Percentiles rank a stretch among this genome's conserved stretches.
phyloP scores from a whole-genome alignment of 331 rosid species.

The Quercus tomentella region DNA sequence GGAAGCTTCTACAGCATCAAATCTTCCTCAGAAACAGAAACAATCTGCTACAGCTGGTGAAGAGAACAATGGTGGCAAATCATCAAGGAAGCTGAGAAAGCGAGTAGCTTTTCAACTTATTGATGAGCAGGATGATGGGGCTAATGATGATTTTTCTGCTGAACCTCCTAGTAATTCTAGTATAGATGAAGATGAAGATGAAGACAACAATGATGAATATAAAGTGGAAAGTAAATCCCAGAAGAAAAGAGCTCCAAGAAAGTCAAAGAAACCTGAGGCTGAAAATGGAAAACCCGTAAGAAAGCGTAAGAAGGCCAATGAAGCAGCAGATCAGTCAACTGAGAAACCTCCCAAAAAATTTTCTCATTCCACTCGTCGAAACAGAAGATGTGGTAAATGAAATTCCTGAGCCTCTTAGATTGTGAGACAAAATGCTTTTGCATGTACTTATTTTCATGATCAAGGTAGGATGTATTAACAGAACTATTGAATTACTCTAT shows the following conservation, averaged over 20 bases:
- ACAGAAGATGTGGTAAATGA: slow-evolving; percentile 61
- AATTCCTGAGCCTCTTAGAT: slow-evolving; percentile 7
- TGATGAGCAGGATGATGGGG: slow-evolving; percentile 32
- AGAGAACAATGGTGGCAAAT: slow-evolving; percentile 33
- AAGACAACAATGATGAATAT: slow-evolving; percentile 29
- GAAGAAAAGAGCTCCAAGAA: slow-evolving; percentile 41
- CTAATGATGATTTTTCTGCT: slow-evolving; percentile 15
- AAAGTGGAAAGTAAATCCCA: slow-evolving; percentile 27
- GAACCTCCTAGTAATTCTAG: slow-evolving; percentile 34
- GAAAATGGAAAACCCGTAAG: slow-evolving; percentile 50
- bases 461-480: not conserved
- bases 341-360: slow-evolving; percentile 60
- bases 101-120: slow-evolving; percentile 28
- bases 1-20: slow-evolving; percentile 22
- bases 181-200: slow-evolving; percentile 32
- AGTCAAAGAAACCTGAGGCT: slow-evolving; percentile 41
- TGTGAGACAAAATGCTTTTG: not conserved
- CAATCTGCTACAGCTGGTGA: slow-evolving; percentile 21
- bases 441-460: not conserved
- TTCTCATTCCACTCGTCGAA: slow-evolving; percentile 74
- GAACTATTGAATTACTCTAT: slow-evolving; percentile 21
- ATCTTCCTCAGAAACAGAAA: slow-evolving; percentile 26
- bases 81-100: slow-evolving; percentile 48
- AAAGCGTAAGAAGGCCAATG: slow-evolving; percentile 42
- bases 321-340: slow-evolving; percentile 29